Percentiles rank a stretch among this genome's conserved stretches.
Evolutionary conservation across 2,329 filamentous ascomycete genomes (phyloP).

Genomic region (Gnomoniopsis sp.): DNA sequence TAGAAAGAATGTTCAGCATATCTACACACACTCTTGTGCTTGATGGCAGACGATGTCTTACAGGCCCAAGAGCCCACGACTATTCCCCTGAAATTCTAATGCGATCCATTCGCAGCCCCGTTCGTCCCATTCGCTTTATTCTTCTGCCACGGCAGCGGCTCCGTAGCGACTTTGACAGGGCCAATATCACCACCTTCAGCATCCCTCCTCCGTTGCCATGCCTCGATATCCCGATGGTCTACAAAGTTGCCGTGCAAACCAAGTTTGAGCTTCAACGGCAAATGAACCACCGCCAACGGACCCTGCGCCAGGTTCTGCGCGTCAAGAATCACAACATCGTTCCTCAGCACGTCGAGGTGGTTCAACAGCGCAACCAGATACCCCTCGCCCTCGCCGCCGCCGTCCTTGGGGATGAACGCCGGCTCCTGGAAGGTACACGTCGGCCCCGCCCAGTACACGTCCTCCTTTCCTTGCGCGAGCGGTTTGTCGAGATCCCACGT

Average conservation of each 20-base stretch:
- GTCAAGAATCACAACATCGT: constrained; percentile 42
- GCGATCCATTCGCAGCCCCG: neutral
- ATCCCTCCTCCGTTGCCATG: constrained; percentile 35
- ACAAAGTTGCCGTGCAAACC: constrained; percentile 43
- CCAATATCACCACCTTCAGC: constrained; percentile 33
- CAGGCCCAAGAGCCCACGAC: too few species aligned
- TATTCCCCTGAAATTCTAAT: too few species aligned
- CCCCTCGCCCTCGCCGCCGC: constrained; percentile 45
- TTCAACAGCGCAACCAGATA: constrained; percentile 46
- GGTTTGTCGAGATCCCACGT: constrained; percentile 31
- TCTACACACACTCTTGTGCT: too few species aligned
- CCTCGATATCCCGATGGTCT: constrained; percentile 38
- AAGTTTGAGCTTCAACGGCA: constrained; percentile 38
- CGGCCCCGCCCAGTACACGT: constrained; percentile 41
- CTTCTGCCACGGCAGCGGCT: constrained; percentile 37
- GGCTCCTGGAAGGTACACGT: constrained; percentile 51
- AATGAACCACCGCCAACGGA: constrained; percentile 36
- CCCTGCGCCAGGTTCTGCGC: constrained; percentile 35
- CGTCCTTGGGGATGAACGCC: constrained; percentile 44
- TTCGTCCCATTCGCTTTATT: constrained; percentile 10
- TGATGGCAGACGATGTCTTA: too few species aligned
- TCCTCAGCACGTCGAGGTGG: constrained; percentile 40
- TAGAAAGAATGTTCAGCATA: too few species aligned
- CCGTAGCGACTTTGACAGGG: constrained; percentile 32
- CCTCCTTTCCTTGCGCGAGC: constrained; percentile 28